A percentile compares a stretch with the other conserved stretches of the same genome.
Conservation (phyloP, 495 filamentous ascomycete genomes). For the Hypoxylon intermedium region DNA sequence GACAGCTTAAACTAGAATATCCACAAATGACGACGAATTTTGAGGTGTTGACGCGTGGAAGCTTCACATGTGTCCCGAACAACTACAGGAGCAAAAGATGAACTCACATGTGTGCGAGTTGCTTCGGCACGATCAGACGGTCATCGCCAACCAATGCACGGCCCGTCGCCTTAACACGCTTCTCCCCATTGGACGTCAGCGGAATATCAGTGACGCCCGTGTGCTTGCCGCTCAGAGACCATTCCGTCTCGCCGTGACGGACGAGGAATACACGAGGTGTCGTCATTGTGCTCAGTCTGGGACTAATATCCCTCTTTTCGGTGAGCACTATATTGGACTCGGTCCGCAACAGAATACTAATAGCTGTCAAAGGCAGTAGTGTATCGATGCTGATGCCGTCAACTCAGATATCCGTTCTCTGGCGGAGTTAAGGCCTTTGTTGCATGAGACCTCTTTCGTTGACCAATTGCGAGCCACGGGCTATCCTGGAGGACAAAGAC, state of each 20-base stretch:
- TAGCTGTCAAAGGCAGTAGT: not conserved
- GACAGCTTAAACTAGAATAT: too few relatives aligned
- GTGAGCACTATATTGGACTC: not conserved
- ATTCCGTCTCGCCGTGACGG: slow-evolving; percentile 94
- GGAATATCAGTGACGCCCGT: slow-evolving; percentile 87
- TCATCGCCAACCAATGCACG: slow-evolving; percentile 83
- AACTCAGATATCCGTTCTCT: not conserved
- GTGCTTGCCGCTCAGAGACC: slow-evolving; percentile 92
- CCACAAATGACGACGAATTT: too few relatives aligned
- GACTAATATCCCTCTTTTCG: not conserved
- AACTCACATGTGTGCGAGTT: slow-evolving; percentile 75
- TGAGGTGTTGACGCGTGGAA: too few relatives aligned
- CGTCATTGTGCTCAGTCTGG: slow-evolving; percentile 41
- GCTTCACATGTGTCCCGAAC: too few relatives aligned
- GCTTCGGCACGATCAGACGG: slow-evolving; percentile 81
- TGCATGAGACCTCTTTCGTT: not conserved
- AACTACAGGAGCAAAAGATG: not conserved
- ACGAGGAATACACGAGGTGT: slow-evolving; percentile 89
- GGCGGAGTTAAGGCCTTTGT: not conserved
- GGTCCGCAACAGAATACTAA: not conserved
- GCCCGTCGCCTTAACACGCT: slow-evolving; percentile 80
- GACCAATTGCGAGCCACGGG: not conserved
- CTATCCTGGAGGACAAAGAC: too few relatives aligned
- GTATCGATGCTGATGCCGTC: not conserved
- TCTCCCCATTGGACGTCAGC: slow-evolving; percentile 86